A percentile compares a stretch with the other conserved stretches of the same genome.
These are phyloP conservation scores for Dothistroma pini DNA, from an alignment of 2,329 filamentous ascomycete genomes.

Conservation along the genomic window DNA sequence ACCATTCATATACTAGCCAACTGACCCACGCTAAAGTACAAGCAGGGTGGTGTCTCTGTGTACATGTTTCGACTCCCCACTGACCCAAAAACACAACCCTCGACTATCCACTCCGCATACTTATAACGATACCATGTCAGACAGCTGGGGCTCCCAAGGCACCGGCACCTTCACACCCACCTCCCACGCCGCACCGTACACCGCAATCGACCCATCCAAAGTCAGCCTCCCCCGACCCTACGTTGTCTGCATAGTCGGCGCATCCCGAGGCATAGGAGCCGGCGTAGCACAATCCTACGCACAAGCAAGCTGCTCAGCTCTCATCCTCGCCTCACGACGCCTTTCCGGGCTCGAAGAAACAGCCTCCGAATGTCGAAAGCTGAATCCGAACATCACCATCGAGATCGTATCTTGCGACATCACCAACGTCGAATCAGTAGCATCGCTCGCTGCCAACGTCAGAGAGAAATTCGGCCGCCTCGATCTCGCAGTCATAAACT, in stretches of 20 bases:
- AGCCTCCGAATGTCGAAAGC: slow-evolving; percentile 24
- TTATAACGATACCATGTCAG: background rate
- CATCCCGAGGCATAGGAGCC: slow-evolving; percentile 37
- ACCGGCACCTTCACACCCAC: slow-evolving; percentile 11
- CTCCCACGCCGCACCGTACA: slow-evolving; percentile 9
- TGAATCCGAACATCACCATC: slow-evolving; percentile 27
- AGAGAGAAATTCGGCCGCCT: slow-evolving; percentile 22
- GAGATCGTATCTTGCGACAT: slow-evolving; percentile 31
- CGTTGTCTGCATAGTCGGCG: slow-evolving; percentile 38
- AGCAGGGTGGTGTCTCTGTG: too few species aligned
- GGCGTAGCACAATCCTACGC: slow-evolving; percentile 36
- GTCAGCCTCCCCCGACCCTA: slow-evolving; percentile 29
- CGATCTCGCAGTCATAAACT: slow-evolving; percentile 29
- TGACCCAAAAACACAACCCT: background rate
- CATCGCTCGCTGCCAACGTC: slow-evolving; percentile 17
- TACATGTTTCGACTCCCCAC: background rate
- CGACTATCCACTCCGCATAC: background rate
- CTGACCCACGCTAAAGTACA: too few species aligned
- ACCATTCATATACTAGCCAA: too few species aligned
- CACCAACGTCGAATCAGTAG: slow-evolving; percentile 19
- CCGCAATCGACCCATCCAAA: slow-evolving; percentile 10
- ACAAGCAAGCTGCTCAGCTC: slow-evolving; percentile 31
- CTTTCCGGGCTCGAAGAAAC: slow-evolving; percentile 32
- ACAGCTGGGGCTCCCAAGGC: slow-evolving; percentile 16
- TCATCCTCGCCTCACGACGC: slow-evolving; percentile 36